Conservation (phyloP, 176 grass and related monocot genomes). For the Puya raimondii region DNA sequence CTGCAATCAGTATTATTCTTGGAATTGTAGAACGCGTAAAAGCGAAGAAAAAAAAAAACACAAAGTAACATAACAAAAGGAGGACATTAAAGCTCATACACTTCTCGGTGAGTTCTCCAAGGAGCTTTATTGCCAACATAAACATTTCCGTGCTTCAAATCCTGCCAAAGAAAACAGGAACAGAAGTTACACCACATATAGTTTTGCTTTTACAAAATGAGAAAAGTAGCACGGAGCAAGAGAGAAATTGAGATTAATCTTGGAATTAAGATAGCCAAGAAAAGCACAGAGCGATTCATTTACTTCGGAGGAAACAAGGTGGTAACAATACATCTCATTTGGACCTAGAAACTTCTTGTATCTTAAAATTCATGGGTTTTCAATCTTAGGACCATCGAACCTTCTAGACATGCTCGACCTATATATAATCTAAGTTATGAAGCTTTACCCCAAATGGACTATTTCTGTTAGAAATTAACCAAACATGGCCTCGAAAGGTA, state of each 20-base stretch:
- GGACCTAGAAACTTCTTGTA: no score
- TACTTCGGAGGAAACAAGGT: no score
- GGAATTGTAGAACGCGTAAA: background rate
- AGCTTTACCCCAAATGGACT: no score
- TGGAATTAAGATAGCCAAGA: background rate
- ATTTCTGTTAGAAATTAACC: no score
- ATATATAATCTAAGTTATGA: no score
- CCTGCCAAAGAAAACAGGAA: background rate
- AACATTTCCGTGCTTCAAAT: background rate
- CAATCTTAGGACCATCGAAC: no score
- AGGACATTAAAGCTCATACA: background rate
- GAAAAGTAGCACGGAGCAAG: background rate
- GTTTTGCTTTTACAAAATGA: background rate
- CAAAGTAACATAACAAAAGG: background rate
- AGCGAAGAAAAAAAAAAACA: background rate
- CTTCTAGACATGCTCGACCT: no score
- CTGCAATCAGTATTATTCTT: background rate
- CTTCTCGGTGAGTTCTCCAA: background rate
- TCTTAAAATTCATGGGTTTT: no score
- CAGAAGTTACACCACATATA: background rate
- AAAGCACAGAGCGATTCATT: background rate
- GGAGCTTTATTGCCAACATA: background rate
- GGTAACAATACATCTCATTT: no score
- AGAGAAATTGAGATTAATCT: background rate
- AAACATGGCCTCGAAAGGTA: no score